Conservation (phyloP, 2,329 filamentous ascomycete species). For the Fusarium sp. region DNA sequence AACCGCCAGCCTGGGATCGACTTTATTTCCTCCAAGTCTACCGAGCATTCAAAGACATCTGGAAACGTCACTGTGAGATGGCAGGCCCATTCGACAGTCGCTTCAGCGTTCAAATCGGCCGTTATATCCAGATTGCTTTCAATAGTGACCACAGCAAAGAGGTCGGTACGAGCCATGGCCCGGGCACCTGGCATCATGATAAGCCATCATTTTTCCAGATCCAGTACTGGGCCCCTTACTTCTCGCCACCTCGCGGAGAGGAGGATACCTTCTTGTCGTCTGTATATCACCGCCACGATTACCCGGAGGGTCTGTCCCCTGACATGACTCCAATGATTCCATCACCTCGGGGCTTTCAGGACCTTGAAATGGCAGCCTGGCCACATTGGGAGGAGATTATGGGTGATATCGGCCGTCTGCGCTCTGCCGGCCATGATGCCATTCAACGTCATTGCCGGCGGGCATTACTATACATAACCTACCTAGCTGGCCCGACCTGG, state of each 20-base stretch:
- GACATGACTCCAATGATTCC: background rate
- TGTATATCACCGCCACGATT: background rate
- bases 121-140: constrained; percentile 8
- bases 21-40: background rate
- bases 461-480: background rate
- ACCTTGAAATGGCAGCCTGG: background rate
- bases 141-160: constrained; percentile 13
- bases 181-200: background rate
- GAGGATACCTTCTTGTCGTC: background rate
- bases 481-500: background rate
- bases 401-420: background rate
- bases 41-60: background rate
- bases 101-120: background rate
- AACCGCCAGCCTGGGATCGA: background rate
- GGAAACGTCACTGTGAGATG: background rate
- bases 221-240: constrained; percentile 8
- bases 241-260: background rate
- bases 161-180: background rate
- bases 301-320: background rate
- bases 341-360: background rate
- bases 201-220: constrained; percentile 10
- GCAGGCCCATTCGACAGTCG: background rate
- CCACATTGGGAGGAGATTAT: background rate
- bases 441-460: background rate
- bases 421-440: background rate